phyloP scores from a whole-genome alignment of 208 protist species.

The Naegleria fowleri region DNA sequence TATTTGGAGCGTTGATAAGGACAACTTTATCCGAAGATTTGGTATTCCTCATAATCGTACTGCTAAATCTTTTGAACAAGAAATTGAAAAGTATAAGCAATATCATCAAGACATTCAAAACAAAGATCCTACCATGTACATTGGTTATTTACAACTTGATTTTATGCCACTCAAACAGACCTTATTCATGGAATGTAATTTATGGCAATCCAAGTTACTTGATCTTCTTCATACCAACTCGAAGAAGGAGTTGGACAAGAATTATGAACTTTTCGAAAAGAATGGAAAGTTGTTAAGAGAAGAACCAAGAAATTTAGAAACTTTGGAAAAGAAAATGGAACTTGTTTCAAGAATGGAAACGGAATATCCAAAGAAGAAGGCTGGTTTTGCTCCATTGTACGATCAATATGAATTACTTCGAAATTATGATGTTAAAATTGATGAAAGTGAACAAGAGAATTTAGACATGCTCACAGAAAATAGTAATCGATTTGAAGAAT shows the following conservation, averaged over 20 bases:
- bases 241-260: slow-evolving; percentile 71
- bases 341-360: slow-evolving; percentile 66
- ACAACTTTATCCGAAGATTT: slow-evolving; percentile 85
- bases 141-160: slow-evolving; percentile 90
- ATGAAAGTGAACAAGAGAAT: slow-evolving; percentile 72
- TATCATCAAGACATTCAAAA: slow-evolving; percentile 84
- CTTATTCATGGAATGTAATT: slow-evolving; percentile 84
- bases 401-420: slow-evolving; percentile 67
- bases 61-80: slow-evolving; percentile 82
- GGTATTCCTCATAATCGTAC: slow-evolving; percentile 77
- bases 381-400: slow-evolving; percentile 74
- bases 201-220: slow-evolving; percentile 90
- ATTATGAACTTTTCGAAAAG: slow-evolving; percentile 74
- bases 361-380: slow-evolving; percentile 66
- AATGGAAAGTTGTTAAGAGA: slow-evolving; percentile 64
- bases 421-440: slow-evolving; percentile 84
- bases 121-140: slow-evolving; percentile 84
- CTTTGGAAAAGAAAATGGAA: slow-evolving; percentile 80
- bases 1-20: slow-evolving; percentile 90
- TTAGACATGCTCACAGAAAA: slow-evolving; percentile 73
- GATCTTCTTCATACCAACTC: slow-evolving; percentile 84
- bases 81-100: slow-evolving; percentile 89
- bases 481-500: slow-evolving; percentile 74
- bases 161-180: slow-evolving; percentile 90
- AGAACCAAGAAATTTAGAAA: slow-evolving; percentile 81